These are phyloP conservation scores for Fraxinus pennsylvanica DNA, from an alignment of 257 asterid genomes.

Conservation along the genomic window DNA sequence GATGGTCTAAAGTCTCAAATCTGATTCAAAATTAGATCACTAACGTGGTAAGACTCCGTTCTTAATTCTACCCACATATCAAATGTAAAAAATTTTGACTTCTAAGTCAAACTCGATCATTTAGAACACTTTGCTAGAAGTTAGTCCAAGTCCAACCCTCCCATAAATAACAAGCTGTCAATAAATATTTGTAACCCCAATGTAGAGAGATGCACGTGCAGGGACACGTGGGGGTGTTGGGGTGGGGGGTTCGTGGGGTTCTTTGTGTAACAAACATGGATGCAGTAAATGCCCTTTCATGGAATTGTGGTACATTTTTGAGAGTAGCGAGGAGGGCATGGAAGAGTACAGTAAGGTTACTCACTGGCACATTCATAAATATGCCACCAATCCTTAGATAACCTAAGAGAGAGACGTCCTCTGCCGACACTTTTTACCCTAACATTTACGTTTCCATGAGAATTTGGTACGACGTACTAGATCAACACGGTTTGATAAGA, in stretches of 20 bases:
- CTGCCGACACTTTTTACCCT: background rate
- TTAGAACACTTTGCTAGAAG: background rate
- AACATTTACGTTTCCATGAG: background rate
- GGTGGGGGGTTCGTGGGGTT: background rate
- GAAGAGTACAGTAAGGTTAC: background rate
- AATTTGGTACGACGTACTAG: background rate
- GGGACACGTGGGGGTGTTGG: background rate
- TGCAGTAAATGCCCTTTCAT: background rate
- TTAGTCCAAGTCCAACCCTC: background rate
- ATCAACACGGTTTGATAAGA: background rate
- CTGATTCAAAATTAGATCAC: too few species aligned
- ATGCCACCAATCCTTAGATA: background rate
- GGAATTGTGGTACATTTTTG: background rate
- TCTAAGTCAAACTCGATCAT: too few species aligned
- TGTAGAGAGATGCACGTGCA: background rate
- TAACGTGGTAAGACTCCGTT: too few species aligned
- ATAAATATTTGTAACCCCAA: background rate
- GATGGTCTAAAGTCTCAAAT: too few species aligned
- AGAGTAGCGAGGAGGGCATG: background rate
- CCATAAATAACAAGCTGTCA: background rate
- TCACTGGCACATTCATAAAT: background rate
- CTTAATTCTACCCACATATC: too few species aligned
- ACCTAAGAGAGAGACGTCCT: background rate
- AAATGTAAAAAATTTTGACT: too few species aligned
- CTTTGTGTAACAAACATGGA: background rate